Base-by-base conservation (phyloP, 108 stramenopile genomes). In the Aurantiochytrium sp. region DNA sequence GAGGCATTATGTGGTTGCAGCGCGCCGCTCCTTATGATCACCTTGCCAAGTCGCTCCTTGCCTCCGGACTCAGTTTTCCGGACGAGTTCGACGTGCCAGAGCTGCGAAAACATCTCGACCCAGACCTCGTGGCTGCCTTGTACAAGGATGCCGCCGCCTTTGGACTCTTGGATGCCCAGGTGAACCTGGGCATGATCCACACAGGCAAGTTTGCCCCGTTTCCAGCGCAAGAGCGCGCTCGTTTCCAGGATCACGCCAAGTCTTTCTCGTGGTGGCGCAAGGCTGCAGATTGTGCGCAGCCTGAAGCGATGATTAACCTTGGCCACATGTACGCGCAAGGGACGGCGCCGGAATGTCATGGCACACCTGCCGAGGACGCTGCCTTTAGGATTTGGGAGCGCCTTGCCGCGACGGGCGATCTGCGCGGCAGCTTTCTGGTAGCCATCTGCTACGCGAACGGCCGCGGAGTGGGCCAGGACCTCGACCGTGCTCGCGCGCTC, bases 241-340 rank as follows among this genome's bases (percentile, higher is more conserved):
- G 23, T 6, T 83, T 47, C 51, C 51, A 12, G 45, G 76, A 83
- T 4, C 49, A 83, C 49, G 45, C 45, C 2, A 53, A 25, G 12
- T 47, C 76, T 12, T 53, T 21, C 23, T 8, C 3, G 51, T 83
- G 76, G 76, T 83, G 76, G 76, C n/a, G 49, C 25, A 47, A 53
- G 45, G 76, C 76, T 6, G 76, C 76, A 8, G 51, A 83, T 18
- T 53, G 51, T 18, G 76, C n/a, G 16, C 76, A 83, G 76, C 49
- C 51, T 6, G 76, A 83, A 45, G 76, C 76, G 3, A 21, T 83
- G n/a, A 47, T 83, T 4, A 83, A 83, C 23, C 76, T 83, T 35
- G 76, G 76, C 6, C 76, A 83, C 28, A 94, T 89, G 55, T 94
- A n/a, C 95, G 55, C 55, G 55, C 55, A 57, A 57, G 16, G 55